phyloP scores from a whole-genome alignment of 345 rosid genomes.

The Ailanthus altissimus region DNA sequence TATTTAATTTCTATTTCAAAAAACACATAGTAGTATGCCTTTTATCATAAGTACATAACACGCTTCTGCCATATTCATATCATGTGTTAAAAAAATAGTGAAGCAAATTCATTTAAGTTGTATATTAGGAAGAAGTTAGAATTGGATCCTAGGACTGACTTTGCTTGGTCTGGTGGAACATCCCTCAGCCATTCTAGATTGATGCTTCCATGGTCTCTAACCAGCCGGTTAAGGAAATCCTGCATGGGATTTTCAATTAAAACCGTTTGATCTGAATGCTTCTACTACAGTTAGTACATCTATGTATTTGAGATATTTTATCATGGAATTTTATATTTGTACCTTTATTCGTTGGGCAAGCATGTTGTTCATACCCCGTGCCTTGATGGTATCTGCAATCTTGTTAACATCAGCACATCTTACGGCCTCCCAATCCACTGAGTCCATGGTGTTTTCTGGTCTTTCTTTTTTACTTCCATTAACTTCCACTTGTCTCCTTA shows the following conservation, averaged over 20 bases:
- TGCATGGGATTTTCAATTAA: slow-evolving; percentile 40
- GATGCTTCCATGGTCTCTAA: slow-evolving; percentile 68
- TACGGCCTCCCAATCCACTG: slow-evolving; percentile 90
- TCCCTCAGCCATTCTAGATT: slow-evolving; percentile 98
- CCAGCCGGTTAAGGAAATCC: slow-evolving; percentile 80
- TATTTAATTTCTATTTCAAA: neutral
- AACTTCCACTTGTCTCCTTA: slow-evolving; percentile 59
- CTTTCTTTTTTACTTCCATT: slow-evolving; percentile 55
- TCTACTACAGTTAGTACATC: neutral
- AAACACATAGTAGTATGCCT: slow-evolving; percentile 31
- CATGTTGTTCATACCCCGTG: slow-evolving; percentile 87
- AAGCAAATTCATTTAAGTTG: slow-evolving; percentile 25
- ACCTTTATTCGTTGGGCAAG: slow-evolving; percentile 94
- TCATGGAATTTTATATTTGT: slow-evolving; percentile 1
- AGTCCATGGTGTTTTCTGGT: slow-evolving; percentile 60
- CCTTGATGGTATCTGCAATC: slow-evolving; percentile 76
- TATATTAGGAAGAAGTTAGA: slow-evolving; percentile 25
- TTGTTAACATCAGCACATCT: slow-evolving; percentile 58
- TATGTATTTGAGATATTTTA: neutral
- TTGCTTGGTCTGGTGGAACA: slow-evolving; percentile 88
- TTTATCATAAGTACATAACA: slow-evolving; percentile 9
- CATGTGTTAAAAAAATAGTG: slow-evolving; percentile 18
- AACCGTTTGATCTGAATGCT: slow-evolving; percentile 9
- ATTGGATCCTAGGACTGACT: slow-evolving; percentile 52
- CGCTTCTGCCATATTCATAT: neutral